Evolutionary conservation across 2,329 filamentous ascomycete species (phyloP).

Genomic region (Talaromyces sp.): DNA sequence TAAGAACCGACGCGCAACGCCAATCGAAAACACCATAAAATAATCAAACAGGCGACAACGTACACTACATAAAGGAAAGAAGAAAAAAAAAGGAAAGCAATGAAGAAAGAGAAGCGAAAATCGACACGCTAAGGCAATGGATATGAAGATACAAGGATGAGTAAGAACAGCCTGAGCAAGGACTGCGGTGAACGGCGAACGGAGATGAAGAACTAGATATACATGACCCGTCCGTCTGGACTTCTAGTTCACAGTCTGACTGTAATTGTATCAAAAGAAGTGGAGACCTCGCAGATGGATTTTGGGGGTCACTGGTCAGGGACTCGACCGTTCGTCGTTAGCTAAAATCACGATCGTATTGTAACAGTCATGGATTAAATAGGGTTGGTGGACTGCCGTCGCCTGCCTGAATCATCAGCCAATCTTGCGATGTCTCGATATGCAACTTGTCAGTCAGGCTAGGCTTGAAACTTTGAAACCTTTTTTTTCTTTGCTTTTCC

Average conservation of each 20-base stretch:
- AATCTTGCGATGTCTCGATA: slow-evolving; percentile 1
- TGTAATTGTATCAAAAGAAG: slow-evolving; percentile 11
- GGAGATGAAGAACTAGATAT: slow-evolving; percentile 33
- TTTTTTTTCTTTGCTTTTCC: slow-evolving; percentile 7
- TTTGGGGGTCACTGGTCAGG: slow-evolving; percentile 6
- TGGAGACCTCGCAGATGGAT: not conserved
- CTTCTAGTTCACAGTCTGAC: not conserved
- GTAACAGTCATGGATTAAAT: slow-evolving; percentile 8
- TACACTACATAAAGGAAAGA: not conserved
- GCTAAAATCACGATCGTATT: slow-evolving; percentile 3
- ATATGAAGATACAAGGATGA: slow-evolving; percentile 6
- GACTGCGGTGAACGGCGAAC: slow-evolving; percentile 20
- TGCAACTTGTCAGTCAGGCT: not conserved
- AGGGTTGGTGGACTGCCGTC: slow-evolving; percentile 10
- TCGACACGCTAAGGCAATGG: not conserved
- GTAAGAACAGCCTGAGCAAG: not conserved
- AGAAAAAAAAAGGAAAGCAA: not conserved
- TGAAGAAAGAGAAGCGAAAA: not conserved
- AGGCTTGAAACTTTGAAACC: not conserved
- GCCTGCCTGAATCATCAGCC: slow-evolving; percentile 14
- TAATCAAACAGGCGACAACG: not conserved
- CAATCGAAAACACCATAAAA: slow-evolving; percentile 12
- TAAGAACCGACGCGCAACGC: slow-evolving; percentile 10
- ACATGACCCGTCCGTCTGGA: slow-evolving; percentile 16
- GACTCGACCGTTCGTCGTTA: not conserved